Percentiles rank a stretch among this genome's conserved stretches.
Conservation (phyloP, 2,329 filamentous ascomycete genomes). For the Magnaporthiopsis rhizophila region DNA sequence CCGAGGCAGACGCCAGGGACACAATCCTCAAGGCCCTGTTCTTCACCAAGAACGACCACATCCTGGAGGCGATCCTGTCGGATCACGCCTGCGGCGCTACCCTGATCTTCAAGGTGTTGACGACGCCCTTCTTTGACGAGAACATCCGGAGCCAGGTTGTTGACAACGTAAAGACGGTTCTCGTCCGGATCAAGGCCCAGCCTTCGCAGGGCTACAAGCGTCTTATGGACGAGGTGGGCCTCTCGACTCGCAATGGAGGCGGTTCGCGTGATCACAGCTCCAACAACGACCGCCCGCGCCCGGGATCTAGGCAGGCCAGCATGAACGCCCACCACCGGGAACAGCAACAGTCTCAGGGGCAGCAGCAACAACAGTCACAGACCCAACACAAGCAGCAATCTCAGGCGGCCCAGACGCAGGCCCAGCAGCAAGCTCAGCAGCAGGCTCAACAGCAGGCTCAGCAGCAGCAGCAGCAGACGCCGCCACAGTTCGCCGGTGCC, state of each 20-base stretch:
- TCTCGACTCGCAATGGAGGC: slow-evolving; percentile 57
- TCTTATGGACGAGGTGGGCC: slow-evolving; percentile 94
- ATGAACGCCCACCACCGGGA: slow-evolving; percentile 34
- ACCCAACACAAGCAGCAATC: slow-evolving; percentile 30
- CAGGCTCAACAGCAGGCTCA: slow-evolving; percentile 14
- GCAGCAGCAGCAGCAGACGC: slow-evolving; percentile 9
- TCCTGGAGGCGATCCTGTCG: slow-evolving; percentile 80
- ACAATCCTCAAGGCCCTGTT: slow-evolving; percentile 85
- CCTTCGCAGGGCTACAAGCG: slow-evolving; percentile 96
- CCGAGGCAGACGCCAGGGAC: slow-evolving; percentile 86
- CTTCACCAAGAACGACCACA: slow-evolving; percentile 79
- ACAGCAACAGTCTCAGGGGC: slow-evolving; percentile 16
- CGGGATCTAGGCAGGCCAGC: slow-evolving; percentile 46
- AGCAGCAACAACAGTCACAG: slow-evolving; percentile 15
- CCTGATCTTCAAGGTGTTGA: slow-evolving; percentile 96
- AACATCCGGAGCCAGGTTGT: slow-evolving; percentile 79
- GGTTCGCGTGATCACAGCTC: slow-evolving; percentile 37
- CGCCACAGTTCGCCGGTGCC: slow-evolving; percentile 8
- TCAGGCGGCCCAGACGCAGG: slow-evolving; percentile 17
- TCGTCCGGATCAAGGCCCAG: slow-evolving; percentile 85
- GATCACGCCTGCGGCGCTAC: slow-evolving; percentile 91
- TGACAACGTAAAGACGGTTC: slow-evolving; percentile 83
- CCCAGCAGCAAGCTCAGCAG: slow-evolving; percentile 23
- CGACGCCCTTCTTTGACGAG: slow-evolving; percentile 95
- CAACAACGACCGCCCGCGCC: slow-evolving; percentile 45